Conservation (phyloP, 768 basidiomycete genomes). For the Mycena indigotica region DNA sequence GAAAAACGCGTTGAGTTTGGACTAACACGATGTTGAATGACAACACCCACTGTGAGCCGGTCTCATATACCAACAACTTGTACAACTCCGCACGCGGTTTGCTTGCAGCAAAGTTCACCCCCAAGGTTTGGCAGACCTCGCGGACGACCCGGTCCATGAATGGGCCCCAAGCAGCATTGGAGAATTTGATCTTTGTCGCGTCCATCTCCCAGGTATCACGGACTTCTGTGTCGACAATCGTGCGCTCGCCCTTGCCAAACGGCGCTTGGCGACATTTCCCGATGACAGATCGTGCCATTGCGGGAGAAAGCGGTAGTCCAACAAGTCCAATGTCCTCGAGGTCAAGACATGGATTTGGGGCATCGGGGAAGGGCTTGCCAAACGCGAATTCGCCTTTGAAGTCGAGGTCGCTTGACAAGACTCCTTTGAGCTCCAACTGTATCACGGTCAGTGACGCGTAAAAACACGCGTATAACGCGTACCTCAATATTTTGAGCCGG, state of each 20-base stretch:
- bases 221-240: constrained; percentile 44
- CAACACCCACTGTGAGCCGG: constrained; percentile 39
- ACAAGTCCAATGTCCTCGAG: constrained; percentile 5
- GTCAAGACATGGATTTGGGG: constrained; percentile 9
- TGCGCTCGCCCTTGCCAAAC: constrained; percentile 47
- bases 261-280: constrained; percentile 40
- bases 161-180: constrained; percentile 42
- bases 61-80: constrained; percentile 41
- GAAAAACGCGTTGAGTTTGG: background rate
- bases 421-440: background rate
- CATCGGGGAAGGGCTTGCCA: background rate
- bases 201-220: constrained; percentile 57
- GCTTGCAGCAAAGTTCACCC: constrained; percentile 4
- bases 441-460: background rate
- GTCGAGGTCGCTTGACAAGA: constrained; percentile 17
- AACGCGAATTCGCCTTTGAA: constrained; percentile 7
- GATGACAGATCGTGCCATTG: constrained; percentile 21
- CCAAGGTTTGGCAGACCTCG: constrained; percentile 13
- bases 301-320: background rate
- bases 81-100: constrained; percentile 29
- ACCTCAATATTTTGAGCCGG: background rate
- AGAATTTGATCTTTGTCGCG: constrained; percentile 39
- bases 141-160: constrained; percentile 31
- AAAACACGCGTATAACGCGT: background rate
- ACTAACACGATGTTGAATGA: no score